phyloP scores from a whole-genome alignment of 1,284 basidiomycete species.

The Ceratorhiza oryzae-sativae region DNA sequence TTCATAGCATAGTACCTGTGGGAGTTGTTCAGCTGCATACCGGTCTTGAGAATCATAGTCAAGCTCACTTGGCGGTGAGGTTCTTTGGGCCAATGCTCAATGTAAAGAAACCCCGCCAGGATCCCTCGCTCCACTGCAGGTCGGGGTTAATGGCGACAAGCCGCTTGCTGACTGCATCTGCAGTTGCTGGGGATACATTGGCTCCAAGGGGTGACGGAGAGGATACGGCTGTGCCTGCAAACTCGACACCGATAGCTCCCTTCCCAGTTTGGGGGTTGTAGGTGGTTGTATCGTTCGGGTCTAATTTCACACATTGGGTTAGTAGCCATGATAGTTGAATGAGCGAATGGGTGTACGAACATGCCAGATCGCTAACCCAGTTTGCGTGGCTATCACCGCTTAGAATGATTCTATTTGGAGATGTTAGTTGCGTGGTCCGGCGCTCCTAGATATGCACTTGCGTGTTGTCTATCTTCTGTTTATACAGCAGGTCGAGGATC shows the following conservation, averaged over 20 bases:
- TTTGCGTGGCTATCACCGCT: slow-evolving; percentile 72
- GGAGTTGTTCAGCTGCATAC: neutral
- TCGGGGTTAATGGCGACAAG: slow-evolving; percentile 60
- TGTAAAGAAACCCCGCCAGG: slow-evolving; percentile 68
- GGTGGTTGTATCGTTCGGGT: slow-evolving; percentile 60
- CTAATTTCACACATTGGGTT: slow-evolving; percentile 46
- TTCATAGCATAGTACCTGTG: slow-evolving; percentile 60
- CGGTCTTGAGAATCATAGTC: neutral
- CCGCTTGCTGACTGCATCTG: slow-evolving; percentile 54
- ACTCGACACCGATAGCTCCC: slow-evolving; percentile 69
- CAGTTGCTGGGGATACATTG: slow-evolving; percentile 53
- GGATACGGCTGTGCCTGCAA: slow-evolving; percentile 70
- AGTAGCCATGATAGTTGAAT: neutral
- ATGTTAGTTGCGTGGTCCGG: neutral
- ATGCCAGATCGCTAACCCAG: slow-evolving; percentile 65
- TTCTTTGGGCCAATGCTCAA: slow-evolving; percentile 57
- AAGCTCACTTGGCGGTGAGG: slow-evolving; percentile 60
- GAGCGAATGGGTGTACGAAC: slow-evolving; percentile 48
- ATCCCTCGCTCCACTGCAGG: slow-evolving; percentile 71
- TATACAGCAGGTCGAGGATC: slow-evolving; percentile 63
- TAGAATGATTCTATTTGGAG: slow-evolving; percentile 54
- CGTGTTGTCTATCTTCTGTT: slow-evolving; percentile 64
- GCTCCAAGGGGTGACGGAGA: slow-evolving; percentile 62
- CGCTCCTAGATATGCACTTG: neutral
- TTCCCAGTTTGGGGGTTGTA: slow-evolving; percentile 62